These are phyloP conservation scores for Penium margaritaceum DNA, from an alignment of 139 green algal species.

Conservation along the genomic window DNA sequence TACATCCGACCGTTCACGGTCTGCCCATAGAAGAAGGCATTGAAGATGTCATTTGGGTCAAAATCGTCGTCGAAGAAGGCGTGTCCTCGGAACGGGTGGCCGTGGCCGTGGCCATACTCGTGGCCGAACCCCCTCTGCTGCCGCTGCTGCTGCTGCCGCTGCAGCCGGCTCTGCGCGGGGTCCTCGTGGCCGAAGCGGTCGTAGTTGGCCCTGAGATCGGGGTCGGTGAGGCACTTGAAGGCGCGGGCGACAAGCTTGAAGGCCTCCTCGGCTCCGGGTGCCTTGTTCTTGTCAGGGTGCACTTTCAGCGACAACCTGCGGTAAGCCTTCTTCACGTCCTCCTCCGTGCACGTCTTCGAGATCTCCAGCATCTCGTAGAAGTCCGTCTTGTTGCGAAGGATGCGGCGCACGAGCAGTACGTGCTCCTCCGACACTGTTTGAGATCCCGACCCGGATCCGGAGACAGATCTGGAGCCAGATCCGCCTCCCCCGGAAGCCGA, in stretches of 20 bases:
- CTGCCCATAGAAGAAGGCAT: conserved; percentile 34
- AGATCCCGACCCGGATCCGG: too few species aligned
- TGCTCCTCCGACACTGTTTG: too few species aligned
- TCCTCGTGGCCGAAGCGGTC: conserved; percentile 57
- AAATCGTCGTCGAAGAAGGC: conserved; percentile 35
- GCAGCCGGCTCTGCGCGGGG: conserved; percentile 23
- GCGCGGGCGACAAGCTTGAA: conserved; percentile 61
- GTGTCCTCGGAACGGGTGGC: conserved; percentile 4
- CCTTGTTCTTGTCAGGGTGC: conserved; percentile 53
- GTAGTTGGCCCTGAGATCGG: conserved; percentile 57
- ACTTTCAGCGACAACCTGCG: conserved; percentile 50
- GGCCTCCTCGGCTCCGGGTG: conserved; percentile 49
- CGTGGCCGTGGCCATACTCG: not conserved
- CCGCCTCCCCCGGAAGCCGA: too few species aligned
- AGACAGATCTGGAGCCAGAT: too few species aligned
- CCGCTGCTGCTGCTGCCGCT: conserved; percentile 18
- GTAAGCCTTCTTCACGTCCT: too few species aligned
- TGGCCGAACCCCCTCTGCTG: not conserved
- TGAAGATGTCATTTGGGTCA: conserved; percentile 48
- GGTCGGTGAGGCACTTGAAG: conserved; percentile 62
- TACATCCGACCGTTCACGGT: not conserved
- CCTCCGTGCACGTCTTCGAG: too few species aligned
- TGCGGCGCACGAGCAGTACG: too few species aligned
- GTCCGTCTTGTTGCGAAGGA: too few species aligned
- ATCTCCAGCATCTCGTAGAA: too few species aligned